Evolutionary conservation across 73 alveolate species (phyloP).

Genomic region (Blepharisma japonicum): DNA sequence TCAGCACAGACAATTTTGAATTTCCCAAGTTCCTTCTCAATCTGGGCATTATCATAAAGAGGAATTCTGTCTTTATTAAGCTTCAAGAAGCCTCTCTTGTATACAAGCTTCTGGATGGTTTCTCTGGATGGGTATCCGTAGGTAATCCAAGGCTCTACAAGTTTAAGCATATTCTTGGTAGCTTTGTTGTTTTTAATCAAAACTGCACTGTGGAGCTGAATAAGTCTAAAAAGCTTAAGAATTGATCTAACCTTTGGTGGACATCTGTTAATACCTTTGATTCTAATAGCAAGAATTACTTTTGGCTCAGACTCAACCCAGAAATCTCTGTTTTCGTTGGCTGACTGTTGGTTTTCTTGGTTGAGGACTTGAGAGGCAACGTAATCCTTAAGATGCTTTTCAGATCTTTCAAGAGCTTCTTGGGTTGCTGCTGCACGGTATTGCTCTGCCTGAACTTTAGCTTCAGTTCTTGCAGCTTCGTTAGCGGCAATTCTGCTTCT

Average conservation of each 20-base stretch:
- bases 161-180: conserved; percentile 86
- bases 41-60: conserved; percentile 79
- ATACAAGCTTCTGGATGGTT: conserved; percentile 78
- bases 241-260: conserved; percentile 81
- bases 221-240: conserved; percentile 83
- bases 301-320: conserved; percentile 53
- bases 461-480: too few species aligned
- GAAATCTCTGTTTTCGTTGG: conserved; percentile 2
- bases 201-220: conserved; percentile 89
- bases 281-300: conserved; percentile 41
- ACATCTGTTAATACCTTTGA: conserved; percentile 73
- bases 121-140: conserved; percentile 87
- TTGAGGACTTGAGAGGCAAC: too few species aligned
- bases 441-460: too few species aligned
- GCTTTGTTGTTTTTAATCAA: conserved; percentile 91
- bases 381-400: too few species aligned
- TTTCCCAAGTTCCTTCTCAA: conserved; percentile 88
- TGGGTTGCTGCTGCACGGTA: too few species aligned
- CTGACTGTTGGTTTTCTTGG: too few species aligned
- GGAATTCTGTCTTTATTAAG: conserved; percentile 89
- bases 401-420: too few species aligned
- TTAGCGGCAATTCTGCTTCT: too few species aligned
- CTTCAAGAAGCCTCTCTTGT: conserved; percentile 95
- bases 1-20: conserved; percentile 89
- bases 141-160: conserved; percentile 81